A percentile compares a stretch with the other conserved stretches of the same genome.
Conservation (phyloP, 257 asterid species). For the Penstemon davidsonii region DNA sequence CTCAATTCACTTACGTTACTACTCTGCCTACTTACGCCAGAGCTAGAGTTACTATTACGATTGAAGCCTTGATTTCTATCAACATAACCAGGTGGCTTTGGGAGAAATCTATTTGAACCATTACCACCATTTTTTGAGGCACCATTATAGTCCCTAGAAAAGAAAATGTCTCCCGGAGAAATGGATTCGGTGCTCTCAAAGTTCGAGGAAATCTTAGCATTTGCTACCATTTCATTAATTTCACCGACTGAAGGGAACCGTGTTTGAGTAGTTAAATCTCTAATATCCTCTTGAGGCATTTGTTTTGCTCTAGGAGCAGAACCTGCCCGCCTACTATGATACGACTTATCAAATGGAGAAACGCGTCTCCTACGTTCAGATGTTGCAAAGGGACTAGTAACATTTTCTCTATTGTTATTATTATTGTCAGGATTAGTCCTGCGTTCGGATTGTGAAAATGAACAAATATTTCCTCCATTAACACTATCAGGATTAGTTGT, state of each 20-base stretch:
- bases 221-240: slow-evolving; percentile 66
- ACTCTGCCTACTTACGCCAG: slow-evolving; percentile 51
- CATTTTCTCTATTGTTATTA: slow-evolving; percentile 12
- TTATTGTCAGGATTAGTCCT: slow-evolving; percentile 23
- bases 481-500: slow-evolving; percentile 10
- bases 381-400: slow-evolving; percentile 33
- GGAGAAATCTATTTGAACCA: slow-evolving; percentile 26
- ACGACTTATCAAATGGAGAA: slow-evolving; percentile 44
- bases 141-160: slow-evolving; percentile 39
- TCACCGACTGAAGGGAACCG: slow-evolving; percentile 54
- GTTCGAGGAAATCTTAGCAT: slow-evolving; percentile 45
- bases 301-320: slow-evolving; percentile 55
- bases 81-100: slow-evolving; percentile 40
- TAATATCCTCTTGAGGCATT: slow-evolving; percentile 35
- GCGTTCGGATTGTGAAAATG: slow-evolving; percentile 37
- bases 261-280: slow-evolving; percentile 21
- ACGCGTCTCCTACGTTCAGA: slow-evolving; percentile 42
- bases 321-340: slow-evolving; percentile 39
- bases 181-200: slow-evolving; percentile 63
- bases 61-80: slow-evolving; percentile 25
- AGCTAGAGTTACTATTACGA: slow-evolving; percentile 34
- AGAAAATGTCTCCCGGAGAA: slow-evolving; percentile 71
- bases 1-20: slow-evolving; percentile 52
- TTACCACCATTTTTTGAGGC: slow-evolving; percentile 25
- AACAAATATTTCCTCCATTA: slow-evolving; percentile 19